Evolutionary conservation across 78 protist genomes (phyloP), one percentile per base, ranked within the genome.

Genomic region (Cavenderia fasciculata): DNA sequence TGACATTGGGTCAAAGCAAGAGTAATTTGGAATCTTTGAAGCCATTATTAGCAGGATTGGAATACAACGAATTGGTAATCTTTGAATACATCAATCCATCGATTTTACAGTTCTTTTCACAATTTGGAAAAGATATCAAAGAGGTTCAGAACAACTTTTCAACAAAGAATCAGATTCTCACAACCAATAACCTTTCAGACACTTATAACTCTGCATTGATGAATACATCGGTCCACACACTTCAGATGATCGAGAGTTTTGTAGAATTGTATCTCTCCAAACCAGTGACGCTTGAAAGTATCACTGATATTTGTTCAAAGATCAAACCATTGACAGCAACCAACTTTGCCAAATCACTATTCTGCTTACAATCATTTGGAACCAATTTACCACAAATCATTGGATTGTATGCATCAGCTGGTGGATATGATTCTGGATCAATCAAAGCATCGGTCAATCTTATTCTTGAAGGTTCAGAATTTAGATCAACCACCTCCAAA

Each of bases 141-240:
- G n/a, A n/a, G n/a, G n/a, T n/a, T n/a, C n/a, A n/a, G n/a, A n/a
- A n/a, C n/a, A n/a, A n/a, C n/a, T 40, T 63, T 47, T 34, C 18
- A 16, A 63, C 72, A 2, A 63, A 43, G 23, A 68, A 68, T 43
- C 8, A 18, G 21, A 68, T 82, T 29, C 65, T 82, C 51, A 56
- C 78, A 8, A 29, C 90, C 11, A 82, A 82, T 57, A 31, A 68
- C 14, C 59, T 61, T 31, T 33, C 54, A 12, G 90, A 82, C 43
- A 52, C 36, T 1, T 52, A 63, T 54, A 51, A 38, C 40, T 52
- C 65, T 12, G 66, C 59, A 38, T 33, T 79, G 46, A 36, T 79
- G 4, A 46, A 79, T 38, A 51, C 36, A 19, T 23, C 88, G 1
- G 57, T 79, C 16, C 61, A 51, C n/a, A n/a, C n/a, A n/a, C n/a